Evolutionary conservation across 768 basidiomycete genomes (phyloP), one percentile per base, ranked within the genome.

Genomic region (Auricularia heimuer): DNA sequence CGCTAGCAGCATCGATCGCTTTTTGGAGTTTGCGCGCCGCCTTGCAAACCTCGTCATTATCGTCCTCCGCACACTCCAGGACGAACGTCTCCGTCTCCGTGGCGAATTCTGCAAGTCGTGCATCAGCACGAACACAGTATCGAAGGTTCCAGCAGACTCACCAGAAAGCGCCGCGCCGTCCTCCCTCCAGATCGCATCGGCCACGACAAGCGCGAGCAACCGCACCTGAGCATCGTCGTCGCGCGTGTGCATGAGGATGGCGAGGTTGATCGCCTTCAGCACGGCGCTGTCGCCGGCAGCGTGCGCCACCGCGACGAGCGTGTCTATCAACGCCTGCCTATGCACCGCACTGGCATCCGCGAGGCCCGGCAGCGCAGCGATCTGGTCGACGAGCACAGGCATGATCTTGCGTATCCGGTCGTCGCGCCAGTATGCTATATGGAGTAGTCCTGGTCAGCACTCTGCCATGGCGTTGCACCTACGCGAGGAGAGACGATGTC

Each of bases 11-110:
- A 18, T 51, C 47, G 47, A 51, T 21, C 4, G 18, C 21, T 18
- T 51, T 51, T 51, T 51, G 47, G 14, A 51, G 21, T 18, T 21
- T 51, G 18, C 75, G 83, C 18, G 87, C 83, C 69, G 85, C 85
- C 65, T 78, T 80, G 3, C 92, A 89, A 16, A 95, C 91, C 65
- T 80, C 80, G 68, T 92, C 90, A 72, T 93, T 87, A 68, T 94
- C 94, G 71, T 96, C 93, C 75, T 94, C 92, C 3, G 85, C 83
- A 71, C 87, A 90, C 74, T 96, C 94, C 3, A 86, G 85, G 63
- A 96, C 87, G 76, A 96, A 94, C 34, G 90, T 87, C 18, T 89
- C 80, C 35, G 92, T 89, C 73, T 96, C 94, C 10, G 85, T 78
- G 16, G 83, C 86, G 69, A 92, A 89, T 11, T 87, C 91, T 91